Conservation (phyloP, 1,284 basidiomycete species). For the Ganoderma lingzhi region DNA sequence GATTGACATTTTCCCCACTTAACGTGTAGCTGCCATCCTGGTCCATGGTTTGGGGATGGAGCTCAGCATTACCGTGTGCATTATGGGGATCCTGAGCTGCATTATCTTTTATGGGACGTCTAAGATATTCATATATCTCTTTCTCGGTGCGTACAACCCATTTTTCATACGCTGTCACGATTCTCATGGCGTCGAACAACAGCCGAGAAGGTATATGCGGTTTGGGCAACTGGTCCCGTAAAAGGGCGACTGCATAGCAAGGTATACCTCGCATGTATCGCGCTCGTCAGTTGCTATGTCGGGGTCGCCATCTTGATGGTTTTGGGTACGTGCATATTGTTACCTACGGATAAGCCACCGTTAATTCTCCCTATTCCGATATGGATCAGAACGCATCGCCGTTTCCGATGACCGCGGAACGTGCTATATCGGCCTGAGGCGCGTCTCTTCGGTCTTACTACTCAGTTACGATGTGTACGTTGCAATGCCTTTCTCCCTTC, state of each 20-base stretch:
- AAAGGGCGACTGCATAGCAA: slow-evolving; percentile 40
- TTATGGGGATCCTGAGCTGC: slow-evolving; percentile 47
- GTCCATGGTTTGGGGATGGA: slow-evolving; percentile 49
- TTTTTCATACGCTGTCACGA: neutral
- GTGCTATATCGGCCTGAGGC: slow-evolving; percentile 55
- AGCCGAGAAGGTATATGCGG: slow-evolving; percentile 49
- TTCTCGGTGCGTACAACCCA: slow-evolving; percentile 39
- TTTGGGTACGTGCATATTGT: slow-evolving; percentile 37
- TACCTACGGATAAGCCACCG: neutral
- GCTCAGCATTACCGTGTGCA: slow-evolving; percentile 41
- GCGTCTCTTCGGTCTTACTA: slow-evolving; percentile 48
- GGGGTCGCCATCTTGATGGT: slow-evolving; percentile 44
- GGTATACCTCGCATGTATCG: slow-evolving; percentile 46
- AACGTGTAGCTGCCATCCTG: slow-evolving; percentile 42
- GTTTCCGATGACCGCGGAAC: slow-evolving; percentile 44
- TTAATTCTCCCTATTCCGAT: slow-evolving; percentile 4
- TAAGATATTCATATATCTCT: slow-evolving; percentile 50
- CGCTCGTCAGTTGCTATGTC: slow-evolving; percentile 43
- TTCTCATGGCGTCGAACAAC: slow-evolving; percentile 17
- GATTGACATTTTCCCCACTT: neutral
- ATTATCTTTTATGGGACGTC: slow-evolving; percentile 49
- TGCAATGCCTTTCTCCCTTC: slow-evolving; percentile 2
- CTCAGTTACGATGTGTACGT: slow-evolving; percentile 51
- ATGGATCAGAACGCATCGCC: slow-evolving; percentile 44
- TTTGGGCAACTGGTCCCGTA: slow-evolving; percentile 38